Conservation (phyloP, 768 basidiomycete species). For the Paxillus involutus region DNA sequence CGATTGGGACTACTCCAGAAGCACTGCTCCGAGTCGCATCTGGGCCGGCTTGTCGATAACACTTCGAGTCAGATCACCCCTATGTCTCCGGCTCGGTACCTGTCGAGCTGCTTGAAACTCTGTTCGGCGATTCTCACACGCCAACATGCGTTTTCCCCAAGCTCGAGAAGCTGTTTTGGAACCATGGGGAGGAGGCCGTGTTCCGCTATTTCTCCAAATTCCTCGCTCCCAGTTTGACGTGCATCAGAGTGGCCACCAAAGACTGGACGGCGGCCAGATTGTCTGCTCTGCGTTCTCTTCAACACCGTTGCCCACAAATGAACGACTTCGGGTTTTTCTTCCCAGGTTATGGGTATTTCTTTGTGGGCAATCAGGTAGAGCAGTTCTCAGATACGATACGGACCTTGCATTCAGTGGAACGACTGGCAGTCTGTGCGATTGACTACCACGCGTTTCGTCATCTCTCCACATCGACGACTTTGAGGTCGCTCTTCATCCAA, state of each 20-base stretch:
- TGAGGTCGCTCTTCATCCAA: neutral
- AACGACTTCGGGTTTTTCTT: neutral
- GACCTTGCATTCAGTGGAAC: neutral
- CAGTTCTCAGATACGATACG: neutral
- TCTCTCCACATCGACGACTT: neutral
- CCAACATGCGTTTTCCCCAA: too few species aligned
- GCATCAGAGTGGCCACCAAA: too few species aligned
- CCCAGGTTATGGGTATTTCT: neutral
- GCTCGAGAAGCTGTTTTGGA: too few species aligned
- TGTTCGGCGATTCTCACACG: neutral
- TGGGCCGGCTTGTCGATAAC: neutral
- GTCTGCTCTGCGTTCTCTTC: neutral
- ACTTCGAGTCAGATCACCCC: neutral
- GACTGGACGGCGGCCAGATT: neutral
- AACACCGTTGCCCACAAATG: neutral
- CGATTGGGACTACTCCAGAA: neutral
- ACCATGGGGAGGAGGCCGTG: neutral
- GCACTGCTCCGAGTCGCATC: neutral
- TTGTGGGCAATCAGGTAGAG: neutral
- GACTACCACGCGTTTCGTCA: neutral
- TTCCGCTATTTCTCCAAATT: neutral
- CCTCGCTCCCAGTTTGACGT: neutral
- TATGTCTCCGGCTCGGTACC: too few species aligned
- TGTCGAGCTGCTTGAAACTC: neutral
- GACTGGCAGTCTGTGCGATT: neutral